A percentile compares a stretch with the other conserved stretches of the same genome.
Conservation (phyloP, 2,329 filamentous ascomycete genomes). For the Mollisia scopiformis region DNA sequence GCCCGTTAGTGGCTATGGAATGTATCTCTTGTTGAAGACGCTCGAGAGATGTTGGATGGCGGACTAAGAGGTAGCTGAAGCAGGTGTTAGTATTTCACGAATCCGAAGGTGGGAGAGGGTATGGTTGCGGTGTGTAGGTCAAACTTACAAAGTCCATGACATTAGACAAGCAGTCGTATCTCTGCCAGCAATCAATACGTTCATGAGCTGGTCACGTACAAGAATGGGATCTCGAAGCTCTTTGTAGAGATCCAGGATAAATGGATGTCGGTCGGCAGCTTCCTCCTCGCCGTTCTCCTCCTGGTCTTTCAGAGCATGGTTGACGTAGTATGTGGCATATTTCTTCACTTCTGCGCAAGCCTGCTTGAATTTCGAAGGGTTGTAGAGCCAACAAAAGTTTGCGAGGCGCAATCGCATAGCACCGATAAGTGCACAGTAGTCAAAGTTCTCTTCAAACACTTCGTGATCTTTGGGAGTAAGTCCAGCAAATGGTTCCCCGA, state of each 20-base stretch:
- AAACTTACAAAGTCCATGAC: neutral
- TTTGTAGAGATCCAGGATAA: neutral
- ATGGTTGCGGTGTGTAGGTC: neutral
- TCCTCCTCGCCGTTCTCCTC: neutral
- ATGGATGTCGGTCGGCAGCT: neutral
- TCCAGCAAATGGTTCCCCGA: neutral
- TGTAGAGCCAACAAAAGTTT: neutral
- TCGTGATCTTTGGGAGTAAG: neutral
- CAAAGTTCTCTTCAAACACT: neutral
- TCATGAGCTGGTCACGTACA: neutral
- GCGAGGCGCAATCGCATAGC: neutral
- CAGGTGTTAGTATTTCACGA: neutral
- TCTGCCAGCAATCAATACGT: neutral
- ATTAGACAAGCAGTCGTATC: constrained; percentile 1
- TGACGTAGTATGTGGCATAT: neutral
- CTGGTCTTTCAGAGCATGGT: neutral
- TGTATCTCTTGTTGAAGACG: neutral
- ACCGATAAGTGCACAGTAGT: neutral
- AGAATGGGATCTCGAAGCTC: neutral
- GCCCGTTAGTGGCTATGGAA: neutral
- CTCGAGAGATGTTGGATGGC: neutral
- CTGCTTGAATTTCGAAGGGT: neutral
- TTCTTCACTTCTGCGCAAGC: neutral
- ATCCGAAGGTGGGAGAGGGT: neutral
- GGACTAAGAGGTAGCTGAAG: neutral